These are phyloP conservation scores for Mucor indicus DNA, from an alignment of 371 early-diverging fungal genomes.

Conservation along the genomic window DNA sequence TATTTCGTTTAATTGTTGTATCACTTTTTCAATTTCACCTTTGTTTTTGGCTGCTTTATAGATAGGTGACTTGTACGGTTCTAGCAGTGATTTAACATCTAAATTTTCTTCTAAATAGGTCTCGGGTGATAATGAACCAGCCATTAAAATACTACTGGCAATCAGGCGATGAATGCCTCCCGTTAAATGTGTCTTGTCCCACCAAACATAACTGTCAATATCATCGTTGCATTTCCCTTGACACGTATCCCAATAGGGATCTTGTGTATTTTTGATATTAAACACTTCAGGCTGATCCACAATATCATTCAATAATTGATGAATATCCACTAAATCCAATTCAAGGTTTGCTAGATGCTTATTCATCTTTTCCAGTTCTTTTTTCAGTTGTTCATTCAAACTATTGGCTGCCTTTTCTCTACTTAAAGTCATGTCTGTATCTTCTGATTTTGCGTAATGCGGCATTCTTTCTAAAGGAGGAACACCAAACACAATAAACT, in stretches of 20 bases:
- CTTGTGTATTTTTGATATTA: conserved; percentile 28
- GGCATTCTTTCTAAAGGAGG: conserved; percentile 43
- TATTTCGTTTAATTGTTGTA: conserved; percentile 21
- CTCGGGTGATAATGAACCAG: conserved; percentile 27
- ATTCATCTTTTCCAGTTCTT: conserved; percentile 24
- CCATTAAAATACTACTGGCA: conserved; percentile 36
- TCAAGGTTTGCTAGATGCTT: conserved; percentile 28
- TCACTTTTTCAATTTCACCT: conserved; percentile 24
- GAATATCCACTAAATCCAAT: conserved; percentile 30
- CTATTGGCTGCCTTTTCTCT: conserved; percentile 20
- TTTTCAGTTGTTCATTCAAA: conserved; percentile 25
- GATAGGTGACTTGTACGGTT: conserved; percentile 24
- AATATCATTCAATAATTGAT: conserved; percentile 28
- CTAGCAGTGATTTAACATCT: conserved; percentile 10
- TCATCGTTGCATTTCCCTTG: conserved; percentile 38
- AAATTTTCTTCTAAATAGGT: conserved; percentile 10
- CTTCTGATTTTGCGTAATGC: conserved; percentile 16
- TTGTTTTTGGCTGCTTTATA: conserved; percentile 25
- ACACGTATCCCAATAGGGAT: conserved; percentile 43
- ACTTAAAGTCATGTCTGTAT: conserved; percentile 2
- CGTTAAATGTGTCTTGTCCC: conserved; percentile 45
- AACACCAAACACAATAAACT: conserved; percentile 32
- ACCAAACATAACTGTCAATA: conserved; percentile 41
- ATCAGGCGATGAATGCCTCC: conserved; percentile 44
- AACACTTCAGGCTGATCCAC: conserved; percentile 24